Evolutionary conservation across 495 filamentous ascomycete species (phyloP).

Genomic region (Neurospora discreta): DNA sequence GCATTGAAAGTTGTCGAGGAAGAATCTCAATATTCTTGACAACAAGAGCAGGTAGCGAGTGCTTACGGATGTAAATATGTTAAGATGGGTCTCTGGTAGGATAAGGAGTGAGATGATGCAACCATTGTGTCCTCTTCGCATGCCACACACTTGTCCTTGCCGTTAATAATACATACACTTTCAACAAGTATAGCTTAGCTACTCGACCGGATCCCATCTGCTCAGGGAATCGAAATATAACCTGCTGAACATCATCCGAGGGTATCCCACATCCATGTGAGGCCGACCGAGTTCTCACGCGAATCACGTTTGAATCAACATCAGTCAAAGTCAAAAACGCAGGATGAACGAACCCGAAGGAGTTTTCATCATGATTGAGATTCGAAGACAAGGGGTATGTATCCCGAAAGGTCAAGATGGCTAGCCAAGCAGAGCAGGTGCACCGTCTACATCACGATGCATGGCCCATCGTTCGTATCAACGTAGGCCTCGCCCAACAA

Average conservation of each 20-base stretch:
- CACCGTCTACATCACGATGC: constrained; percentile 22
- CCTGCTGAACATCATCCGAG: background rate
- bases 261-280: background rate
- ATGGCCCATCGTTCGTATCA: constrained; percentile 32
- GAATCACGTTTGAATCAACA: background rate
- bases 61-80: background rate
- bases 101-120: background rate
- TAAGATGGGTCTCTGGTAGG: background rate
- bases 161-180: background rate
- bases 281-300: background rate
- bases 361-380: background rate
- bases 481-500: constrained; percentile 37
- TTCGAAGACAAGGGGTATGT: background rate
- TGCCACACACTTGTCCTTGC: background rate
- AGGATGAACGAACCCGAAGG: background rate
- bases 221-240: background rate
- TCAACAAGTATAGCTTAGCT: background rate
- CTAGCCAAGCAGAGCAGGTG: background rate
- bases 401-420: background rate
- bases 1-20: constrained; percentile 38
- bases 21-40: background rate
- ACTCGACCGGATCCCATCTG: background rate
- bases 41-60: background rate
- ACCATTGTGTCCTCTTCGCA: background rate
- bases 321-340: background rate